Evolutionary conservation across 129 eudicot genomes (phyloP), one percentile per base, ranked within the genome.

Genomic region (Flaveria bidentis): DNA sequence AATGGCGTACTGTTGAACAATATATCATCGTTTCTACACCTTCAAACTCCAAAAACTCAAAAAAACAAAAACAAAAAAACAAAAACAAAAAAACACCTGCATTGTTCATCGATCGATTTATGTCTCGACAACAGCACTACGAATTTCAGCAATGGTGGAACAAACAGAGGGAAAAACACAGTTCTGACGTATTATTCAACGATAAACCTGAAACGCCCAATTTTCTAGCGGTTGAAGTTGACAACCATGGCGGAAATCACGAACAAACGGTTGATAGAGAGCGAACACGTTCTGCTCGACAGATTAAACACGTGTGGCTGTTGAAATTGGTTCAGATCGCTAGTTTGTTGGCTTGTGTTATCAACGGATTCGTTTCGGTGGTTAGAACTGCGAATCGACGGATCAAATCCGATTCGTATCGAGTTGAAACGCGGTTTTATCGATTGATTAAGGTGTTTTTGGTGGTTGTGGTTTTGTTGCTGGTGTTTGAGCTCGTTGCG

Each of bases 71-170:
- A 33, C 3, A 30, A 3, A 30, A 30, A 33, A 33, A 33, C 4
- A 33, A n/a, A n/a, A n/a, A n/a, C n/a, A n/a, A n/a, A n/a, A n/a
- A n/a, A n/a, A 4, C 6, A 64, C 57, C 22, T 44, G 17, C 69
- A 67, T 63, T 71, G 61, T 39, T 6, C 22, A 53, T 55, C 51
- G 76, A 17, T 76, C 23, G 9, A 76, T 82, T 71, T 67, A 91
- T 91, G 97, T 87, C 97, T 91, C 92, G 90, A 5, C 85, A 89
- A 42, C 96, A 91, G 33, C 88, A 91, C 80, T 50, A 84, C 63
- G 97, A 91, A 82, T 91, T 91, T 74, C 97, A 91, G 71, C 81
- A 91, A 82, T 91, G 96, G 96, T 91, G 97, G 97, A 91, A 85
- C 85, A 87, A 89, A 74, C 97, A 85, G 61, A 71, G 90, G 51